Evolutionary conservation across 1,139 yeast species (phyloP), one percentile per base, ranked within the genome.

Genomic region (Candida tunisiensis): DNA sequence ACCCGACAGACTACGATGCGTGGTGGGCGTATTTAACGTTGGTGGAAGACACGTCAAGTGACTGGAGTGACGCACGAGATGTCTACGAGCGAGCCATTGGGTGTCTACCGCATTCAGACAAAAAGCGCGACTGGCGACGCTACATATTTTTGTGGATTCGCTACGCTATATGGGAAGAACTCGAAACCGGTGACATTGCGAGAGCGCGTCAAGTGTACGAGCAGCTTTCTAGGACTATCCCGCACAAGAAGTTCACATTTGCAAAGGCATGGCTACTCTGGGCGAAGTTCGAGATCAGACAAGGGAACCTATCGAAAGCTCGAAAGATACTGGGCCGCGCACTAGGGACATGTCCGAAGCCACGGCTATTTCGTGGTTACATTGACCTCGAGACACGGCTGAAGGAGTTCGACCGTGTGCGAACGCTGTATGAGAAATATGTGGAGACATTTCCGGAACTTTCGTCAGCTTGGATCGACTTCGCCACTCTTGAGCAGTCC

Each of bases 21-120:
- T 83, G 95, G 95, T 82, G 93, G 82, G 48, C 68, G 0, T 72
- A 73, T 38, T 39, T 79, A 3, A 60, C 63, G 13, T 42, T 78
- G 14, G 37, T 69, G 19, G 55, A 53, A 29, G 55, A 57, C 18
- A 53, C 60, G 0, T 38, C 47, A 3, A 47, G 47, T 31, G 36
- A 40, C 19, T 31, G 44, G 28, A 35, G 38, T 33, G 47, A 44
- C 23, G 34, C 51, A 21, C 32, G 56, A 16, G 43, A 44, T 6
- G 45, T 55, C 2, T 72, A 62, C 40, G 69, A 67, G 30, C 49
- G 60, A 6, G 67, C 79, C 0, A 47, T 67, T 1, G 36, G 49
- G 0, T 58, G 61, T 27, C 50, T 62, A n/a, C 62, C 69, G 2
- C 19, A 19, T 3, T 34, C 37, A 5, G 25, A 34, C 4, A 30